A percentile compares a stretch with the other conserved stretches of the same genome.
phyloP scores from a whole-genome alignment of 2,329 filamentous ascomycete genomes.

The Aschersonia sp. region DNA sequence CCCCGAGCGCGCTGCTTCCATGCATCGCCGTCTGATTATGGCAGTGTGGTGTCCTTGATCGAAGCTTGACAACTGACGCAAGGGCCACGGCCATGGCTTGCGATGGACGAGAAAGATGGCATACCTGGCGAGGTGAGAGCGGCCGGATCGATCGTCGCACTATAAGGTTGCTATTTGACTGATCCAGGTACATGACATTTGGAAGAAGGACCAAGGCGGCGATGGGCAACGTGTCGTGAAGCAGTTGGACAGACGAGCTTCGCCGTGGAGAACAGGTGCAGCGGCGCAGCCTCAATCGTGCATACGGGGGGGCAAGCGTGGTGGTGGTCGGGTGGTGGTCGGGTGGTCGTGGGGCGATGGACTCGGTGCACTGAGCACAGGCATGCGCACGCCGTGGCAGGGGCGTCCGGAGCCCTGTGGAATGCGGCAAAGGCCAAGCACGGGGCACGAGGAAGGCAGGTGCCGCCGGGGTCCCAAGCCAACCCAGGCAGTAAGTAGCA shows the following conservation, averaged over 20 bases:
- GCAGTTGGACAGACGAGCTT: slow-evolving; percentile 36
- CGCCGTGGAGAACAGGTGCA: slow-evolving; percentile 25
- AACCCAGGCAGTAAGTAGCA: no score
- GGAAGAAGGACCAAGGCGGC: slow-evolving; percentile 22
- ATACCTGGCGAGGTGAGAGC: slow-evolving; percentile 70
- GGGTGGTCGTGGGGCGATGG: slow-evolving; percentile 5
- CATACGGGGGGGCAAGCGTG: slow-evolving; percentile 37
- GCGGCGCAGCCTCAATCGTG: slow-evolving; percentile 31
- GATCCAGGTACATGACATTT: slow-evolving; percentile 22
- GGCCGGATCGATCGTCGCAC: slow-evolving; percentile 83
- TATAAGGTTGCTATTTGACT: slow-evolving; percentile 62
- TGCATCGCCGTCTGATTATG: no score
- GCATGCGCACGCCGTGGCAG: not conserved
- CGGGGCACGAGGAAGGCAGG: not conserved
- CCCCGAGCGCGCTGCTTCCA: no score
- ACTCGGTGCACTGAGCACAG: not conserved
- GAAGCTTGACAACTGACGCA: slow-evolving; percentile 11
- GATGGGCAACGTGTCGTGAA: slow-evolving; percentile 47
- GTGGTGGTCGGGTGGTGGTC: slow-evolving; percentile 9
- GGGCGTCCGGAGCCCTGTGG: not conserved
- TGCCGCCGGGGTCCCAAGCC: slow-evolving; percentile 5
- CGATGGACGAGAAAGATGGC: slow-evolving; percentile 6
- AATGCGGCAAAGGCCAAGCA: not conserved
- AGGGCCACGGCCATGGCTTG: not conserved
- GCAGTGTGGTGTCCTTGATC: no score